Evolutionary conservation across 2,329 filamentous ascomycete species (phyloP).

Genomic region (Monilinia polystroma): DNA sequence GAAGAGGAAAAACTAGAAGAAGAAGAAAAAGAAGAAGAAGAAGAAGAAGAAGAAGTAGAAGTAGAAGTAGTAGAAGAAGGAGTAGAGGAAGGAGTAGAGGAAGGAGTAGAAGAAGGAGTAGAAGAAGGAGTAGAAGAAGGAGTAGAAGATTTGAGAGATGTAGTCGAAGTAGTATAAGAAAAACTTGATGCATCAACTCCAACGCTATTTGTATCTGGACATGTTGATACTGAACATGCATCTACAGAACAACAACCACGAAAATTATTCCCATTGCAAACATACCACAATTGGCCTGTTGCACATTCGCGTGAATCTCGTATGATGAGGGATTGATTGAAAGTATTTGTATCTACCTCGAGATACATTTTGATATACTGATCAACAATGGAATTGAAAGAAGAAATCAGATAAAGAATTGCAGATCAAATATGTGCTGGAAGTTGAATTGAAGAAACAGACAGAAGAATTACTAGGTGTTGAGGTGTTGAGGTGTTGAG

Average conservation of each 20-base stretch:
- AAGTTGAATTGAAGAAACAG: too few relatives aligned
- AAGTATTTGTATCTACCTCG: neutral
- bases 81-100: neutral
- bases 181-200: slow-evolving; percentile 1
- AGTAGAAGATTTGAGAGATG: neutral
- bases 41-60: too few relatives aligned
- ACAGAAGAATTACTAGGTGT: too few relatives aligned
- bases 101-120: neutral
- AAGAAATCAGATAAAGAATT: neutral
- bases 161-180: neutral
- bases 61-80: neutral
- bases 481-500: too few relatives aligned
- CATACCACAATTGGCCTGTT: slow-evolving; percentile 16
- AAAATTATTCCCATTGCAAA: slow-evolving; percentile 9
- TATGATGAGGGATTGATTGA: slow-evolving; percentile 13
- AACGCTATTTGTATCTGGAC: slow-evolving; percentile 16
- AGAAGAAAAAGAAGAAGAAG: neutral
- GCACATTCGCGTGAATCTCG: slow-evolving; percentile 17
- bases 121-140: neutral
- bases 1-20: neutral
- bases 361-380: slow-evolving; percentile 19
- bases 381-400: neutral
- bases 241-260: slow-evolving; percentile 22
- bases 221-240: slow-evolving; percentile 16
- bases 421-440: too few relatives aligned